Percentiles rank a stretch among this genome's conserved stretches.
Conservation (phyloP, 805 yeast species). For the Candida ipomoeae region DNA sequence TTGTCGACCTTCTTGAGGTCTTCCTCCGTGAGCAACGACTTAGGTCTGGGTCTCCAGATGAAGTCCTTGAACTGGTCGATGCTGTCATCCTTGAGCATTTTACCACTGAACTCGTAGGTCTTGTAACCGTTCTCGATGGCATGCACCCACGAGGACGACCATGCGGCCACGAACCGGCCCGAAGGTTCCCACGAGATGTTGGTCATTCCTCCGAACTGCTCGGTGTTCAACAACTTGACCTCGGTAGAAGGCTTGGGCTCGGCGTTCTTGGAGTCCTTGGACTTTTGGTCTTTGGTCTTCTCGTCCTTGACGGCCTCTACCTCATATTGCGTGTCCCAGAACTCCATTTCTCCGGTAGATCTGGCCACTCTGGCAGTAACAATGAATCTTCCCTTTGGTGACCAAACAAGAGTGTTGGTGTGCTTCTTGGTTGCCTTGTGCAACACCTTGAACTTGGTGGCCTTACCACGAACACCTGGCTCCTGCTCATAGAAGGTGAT, state of each 20-base stretch:
- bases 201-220: conserved; percentile 73
- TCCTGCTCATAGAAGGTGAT: conserved; percentile 84
- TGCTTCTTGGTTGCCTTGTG: conserved; percentile 57
- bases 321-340: conserved; percentile 81
- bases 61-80: conserved; percentile 84
- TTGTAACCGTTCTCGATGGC: conserved; percentile 87
- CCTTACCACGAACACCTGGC: conserved; percentile 45
- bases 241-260: conserved; percentile 1
- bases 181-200: conserved; percentile 93
- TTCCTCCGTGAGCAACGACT: conserved; percentile 63
- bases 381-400: conserved; percentile 90
- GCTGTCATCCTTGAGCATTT: conserved; percentile 65
- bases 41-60: conserved; percentile 97
- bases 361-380: conserved; percentile 46
- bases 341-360: conserved; percentile 66
- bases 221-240: conserved; percentile 57
- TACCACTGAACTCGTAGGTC: conserved; percentile 81
- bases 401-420: conserved; percentile 74
- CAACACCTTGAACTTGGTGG: conserved; percentile 53
- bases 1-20: conserved; percentile 88
- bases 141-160: conserved; percentile 85
- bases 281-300: not conserved
- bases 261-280: conserved; percentile 33
- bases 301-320: conserved; percentile 32
- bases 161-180: conserved; percentile 83